Percentiles rank a stretch among this genome's conserved stretches.
These are phyloP conservation scores for Globisporangium alternatum DNA, from an alignment of 352 stramenopile genomes.

Conservation along the genomic window DNA sequence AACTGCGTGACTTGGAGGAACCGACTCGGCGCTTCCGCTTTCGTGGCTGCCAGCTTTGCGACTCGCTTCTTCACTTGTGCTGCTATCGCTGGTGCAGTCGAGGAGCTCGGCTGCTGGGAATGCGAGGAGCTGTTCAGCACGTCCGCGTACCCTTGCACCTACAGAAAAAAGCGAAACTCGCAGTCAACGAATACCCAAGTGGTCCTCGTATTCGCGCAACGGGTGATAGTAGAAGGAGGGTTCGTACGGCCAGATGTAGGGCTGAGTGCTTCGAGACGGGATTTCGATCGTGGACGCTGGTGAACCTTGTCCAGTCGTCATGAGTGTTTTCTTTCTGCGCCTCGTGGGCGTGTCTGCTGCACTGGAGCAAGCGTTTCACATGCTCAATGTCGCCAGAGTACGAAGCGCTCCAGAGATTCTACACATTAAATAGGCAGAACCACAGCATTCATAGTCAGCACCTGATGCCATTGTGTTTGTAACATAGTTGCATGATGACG, in stretches of 20 bases:
- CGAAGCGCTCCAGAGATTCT: conserved; percentile 44
- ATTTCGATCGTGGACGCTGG: conserved; percentile 31
- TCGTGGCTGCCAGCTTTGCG: not conserved
- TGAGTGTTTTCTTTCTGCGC: not conserved
- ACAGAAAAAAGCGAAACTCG: not conserved
- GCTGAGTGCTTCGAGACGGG: conserved; percentile 29
- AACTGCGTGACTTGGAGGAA: conserved; percentile 35
- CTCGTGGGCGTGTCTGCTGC: not conserved
- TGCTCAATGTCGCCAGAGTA: conserved; percentile 31
- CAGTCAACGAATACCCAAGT: not conserved
- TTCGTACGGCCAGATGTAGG: conserved; percentile 48
- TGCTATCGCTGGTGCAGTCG: not conserved
- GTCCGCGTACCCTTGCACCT: conserved; percentile 39
- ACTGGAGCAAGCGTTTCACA: conserved; percentile 25
- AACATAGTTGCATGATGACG: not conserved
- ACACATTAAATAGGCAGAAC: not conserved
- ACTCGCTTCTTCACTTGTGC: not conserved
- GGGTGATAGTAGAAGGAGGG: not conserved
- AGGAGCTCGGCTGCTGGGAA: not conserved
- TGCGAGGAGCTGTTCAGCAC: not conserved
- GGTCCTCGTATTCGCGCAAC: not conserved
- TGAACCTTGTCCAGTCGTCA: not conserved
- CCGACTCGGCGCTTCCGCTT: conserved; percentile 18
- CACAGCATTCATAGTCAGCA: not conserved
- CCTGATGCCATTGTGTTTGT: not conserved